Evolutionary conservation across 78 protist species (phyloP), one percentile per base, ranked within the genome.

Genomic region (Parvularia atlantis): DNA sequence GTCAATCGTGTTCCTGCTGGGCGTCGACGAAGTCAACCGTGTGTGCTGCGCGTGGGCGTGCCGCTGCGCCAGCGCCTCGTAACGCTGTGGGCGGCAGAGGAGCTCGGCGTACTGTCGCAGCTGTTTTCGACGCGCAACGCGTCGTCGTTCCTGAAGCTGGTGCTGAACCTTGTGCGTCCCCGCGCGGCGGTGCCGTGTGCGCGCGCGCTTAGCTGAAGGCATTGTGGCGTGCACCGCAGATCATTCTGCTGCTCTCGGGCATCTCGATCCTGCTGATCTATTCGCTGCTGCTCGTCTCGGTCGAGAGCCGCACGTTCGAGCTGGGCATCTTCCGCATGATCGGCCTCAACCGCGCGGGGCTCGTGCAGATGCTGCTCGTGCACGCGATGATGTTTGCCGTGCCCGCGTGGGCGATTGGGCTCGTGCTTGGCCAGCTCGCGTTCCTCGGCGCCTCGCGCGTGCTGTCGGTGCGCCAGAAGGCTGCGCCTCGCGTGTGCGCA

Each of bases 231-330:
- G n/a, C n/a, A n/a, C n/a, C n/a, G n/a, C n/a, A n/a, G 19, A 41
- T 89, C 65, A 70, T 90, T 13, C 41, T 72, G 26, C 66, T 86
- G 16, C 76, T 92, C 17, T 26, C 77, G 43, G 67, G 52, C 65
- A 61, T 92, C 17, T 71, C 84, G 26, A 75, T 88, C 43, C n/a
- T 92, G 19, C 71, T 92, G 36, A 85, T 92, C 33, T 89, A 91
- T 73, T 88, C 95, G 35, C 71, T 93, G 67, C 75, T 93, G 54
- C 84, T 86, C 86, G 76, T 90, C 31, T 75, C 66, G 31, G 91
- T 91, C 19, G 95, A 93, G 50, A 84, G 90, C 5, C 63, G 95
- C 31, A 72, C 93, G 16, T 93, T 91, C 67, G 95, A 93, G 71
- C 57, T 85, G 71, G 96, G 91, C 62, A 76, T 87, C 22, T 40